Conservation (phyloP, 768 basidiomycete species). For the Coprinellus aureogranulatus region DNA sequence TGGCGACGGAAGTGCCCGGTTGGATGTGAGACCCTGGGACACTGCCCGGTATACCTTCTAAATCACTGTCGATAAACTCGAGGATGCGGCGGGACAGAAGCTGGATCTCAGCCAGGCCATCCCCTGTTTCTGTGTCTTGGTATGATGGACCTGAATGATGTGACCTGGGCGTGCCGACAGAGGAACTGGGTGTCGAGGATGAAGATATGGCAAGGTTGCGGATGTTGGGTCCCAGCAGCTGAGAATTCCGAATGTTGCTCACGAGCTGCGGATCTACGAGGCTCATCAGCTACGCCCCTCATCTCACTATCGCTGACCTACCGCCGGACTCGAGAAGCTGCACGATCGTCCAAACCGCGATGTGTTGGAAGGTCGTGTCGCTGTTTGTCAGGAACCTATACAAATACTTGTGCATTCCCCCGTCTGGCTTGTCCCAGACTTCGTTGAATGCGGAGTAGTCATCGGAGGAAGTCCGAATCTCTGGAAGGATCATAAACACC, state of each 20-base stretch:
- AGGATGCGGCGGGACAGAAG: conserved; percentile 80
- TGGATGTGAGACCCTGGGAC: conserved; percentile 64
- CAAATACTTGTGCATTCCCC: conserved; percentile 93
- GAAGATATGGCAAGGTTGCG: conserved; percentile 75
- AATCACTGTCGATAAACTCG: conserved; percentile 79
- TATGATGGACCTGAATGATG: conserved; percentile 73
- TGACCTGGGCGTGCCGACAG: conserved; percentile 70
- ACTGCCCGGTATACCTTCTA: conserved; percentile 61
- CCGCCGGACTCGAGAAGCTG: conserved; percentile 96
- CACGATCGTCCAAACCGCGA: conserved; percentile 99
- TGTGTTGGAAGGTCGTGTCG: conserved; percentile 98
- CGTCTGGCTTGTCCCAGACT: conserved; percentile 97
- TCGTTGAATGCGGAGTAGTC: conserved; percentile 98
- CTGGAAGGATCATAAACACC: conserved; percentile 33
- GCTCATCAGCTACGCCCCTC: neutral
- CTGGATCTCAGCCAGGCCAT: conserved; percentile 91
- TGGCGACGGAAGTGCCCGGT: conserved; percentile 66
- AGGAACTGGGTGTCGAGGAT: conserved; percentile 67
- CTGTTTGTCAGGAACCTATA: conserved; percentile 89
- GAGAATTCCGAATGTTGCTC: conserved; percentile 85
- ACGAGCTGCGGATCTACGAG: conserved; percentile 78
- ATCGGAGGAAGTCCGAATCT: conserved; percentile 71
- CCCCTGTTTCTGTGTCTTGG: conserved; percentile 79
- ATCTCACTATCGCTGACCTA: conserved; percentile 25
- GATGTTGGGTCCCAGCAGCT: conserved; percentile 80